Evolutionary conservation across 106 monocot species (phyloP).

Genomic region (Hemerocallis citrina): DNA sequence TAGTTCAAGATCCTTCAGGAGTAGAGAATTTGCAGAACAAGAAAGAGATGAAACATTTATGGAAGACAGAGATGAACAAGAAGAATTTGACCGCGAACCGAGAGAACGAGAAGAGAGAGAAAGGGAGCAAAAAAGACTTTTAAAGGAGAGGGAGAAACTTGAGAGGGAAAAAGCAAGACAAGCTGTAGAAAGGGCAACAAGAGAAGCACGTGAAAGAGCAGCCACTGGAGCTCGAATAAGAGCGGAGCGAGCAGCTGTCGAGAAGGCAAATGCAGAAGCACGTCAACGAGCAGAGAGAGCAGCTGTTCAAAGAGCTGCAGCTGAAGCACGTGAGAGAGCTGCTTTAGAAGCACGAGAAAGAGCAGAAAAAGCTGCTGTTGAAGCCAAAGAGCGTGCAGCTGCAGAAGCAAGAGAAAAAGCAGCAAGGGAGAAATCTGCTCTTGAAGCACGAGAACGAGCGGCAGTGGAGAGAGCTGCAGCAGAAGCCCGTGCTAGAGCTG

Average conservation of each 20-base stretch:
- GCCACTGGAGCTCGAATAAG: slow-evolving; percentile 35
- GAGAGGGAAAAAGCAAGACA: slow-evolving; percentile 14
- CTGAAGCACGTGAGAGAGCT: slow-evolving; percentile 49
- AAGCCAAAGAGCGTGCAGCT: slow-evolving; percentile 2
- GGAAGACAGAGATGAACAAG: slow-evolving; percentile 37
- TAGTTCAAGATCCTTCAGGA: slow-evolving; percentile 32
- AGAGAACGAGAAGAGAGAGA: slow-evolving; percentile 59
- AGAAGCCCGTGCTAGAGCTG: not conserved
- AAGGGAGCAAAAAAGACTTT: slow-evolving; percentile 13
- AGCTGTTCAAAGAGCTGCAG: no score
- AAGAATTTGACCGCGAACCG: slow-evolving; percentile 41
- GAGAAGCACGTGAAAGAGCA: slow-evolving; percentile 63
- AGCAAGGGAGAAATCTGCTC: slow-evolving; percentile 52
- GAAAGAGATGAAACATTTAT: slow-evolving; percentile 44
- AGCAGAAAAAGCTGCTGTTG: slow-evolving; percentile 6
- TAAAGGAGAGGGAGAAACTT: slow-evolving; percentile 26
- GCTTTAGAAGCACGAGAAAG: slow-evolving; percentile 30
- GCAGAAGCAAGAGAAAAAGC: slow-evolving; percentile 16
- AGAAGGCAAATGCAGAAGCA: slow-evolving; percentile 6
- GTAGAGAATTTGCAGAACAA: slow-evolving; percentile 26
- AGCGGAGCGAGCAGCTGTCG: slow-evolving; percentile 43
- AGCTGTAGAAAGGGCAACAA: slow-evolving; percentile 27
- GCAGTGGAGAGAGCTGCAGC: not conserved
- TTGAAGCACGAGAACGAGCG: slow-evolving; percentile 18
- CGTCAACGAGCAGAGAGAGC: slow-evolving; percentile 18